These are phyloP conservation scores for Akebia trifoliata DNA, from an alignment of 164 flowering plant genomes.

Conservation along the genomic window DNA sequence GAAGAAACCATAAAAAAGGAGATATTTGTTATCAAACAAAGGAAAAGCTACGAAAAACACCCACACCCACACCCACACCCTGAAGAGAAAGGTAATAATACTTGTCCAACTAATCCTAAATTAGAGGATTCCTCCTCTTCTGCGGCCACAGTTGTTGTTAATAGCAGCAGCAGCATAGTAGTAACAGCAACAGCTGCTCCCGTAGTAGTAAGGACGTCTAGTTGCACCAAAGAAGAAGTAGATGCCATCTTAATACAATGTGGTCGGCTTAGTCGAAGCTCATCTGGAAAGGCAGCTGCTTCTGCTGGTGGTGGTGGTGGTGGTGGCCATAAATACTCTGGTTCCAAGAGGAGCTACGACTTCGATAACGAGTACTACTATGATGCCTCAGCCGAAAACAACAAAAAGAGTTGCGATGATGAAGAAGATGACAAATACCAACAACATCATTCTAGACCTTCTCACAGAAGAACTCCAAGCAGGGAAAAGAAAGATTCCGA, in stretches of 20 bases:
- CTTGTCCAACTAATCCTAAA: neutral
- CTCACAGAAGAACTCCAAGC: conserved; percentile 69
- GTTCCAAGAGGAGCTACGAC: conserved; percentile 83
- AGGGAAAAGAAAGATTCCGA: conserved; percentile 52
- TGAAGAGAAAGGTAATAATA: conserved; percentile 13
- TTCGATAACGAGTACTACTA: conserved; percentile 37
- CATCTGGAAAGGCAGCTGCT: conserved; percentile 46
- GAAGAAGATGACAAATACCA: conserved; percentile 28
- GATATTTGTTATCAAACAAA: conserved; percentile 48
- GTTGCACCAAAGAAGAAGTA: conserved; percentile 88
- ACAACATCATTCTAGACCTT: conserved; percentile 35
- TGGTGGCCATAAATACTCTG: conserved; percentile 49
- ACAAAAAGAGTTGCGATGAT: conserved; percentile 17
- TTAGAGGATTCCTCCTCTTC: neutral
- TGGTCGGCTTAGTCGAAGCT: conserved; percentile 87
- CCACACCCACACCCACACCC: no score
- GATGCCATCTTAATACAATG: conserved; percentile 93
- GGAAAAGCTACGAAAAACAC: conserved; percentile 47
- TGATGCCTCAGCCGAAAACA: neutral
- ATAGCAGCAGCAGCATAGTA: no score
- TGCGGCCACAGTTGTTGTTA: neutral
- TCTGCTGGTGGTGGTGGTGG: conserved; percentile 7
- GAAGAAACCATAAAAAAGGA: conserved; percentile 45
- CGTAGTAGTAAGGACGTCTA: conserved; percentile 53
- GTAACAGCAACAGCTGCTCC: neutral